A percentile compares a stretch with the other conserved stretches of the same genome.
phyloP scores from a whole-genome alignment of 768 basidiomycete species.

The Xanthoconium purpureum region DNA sequence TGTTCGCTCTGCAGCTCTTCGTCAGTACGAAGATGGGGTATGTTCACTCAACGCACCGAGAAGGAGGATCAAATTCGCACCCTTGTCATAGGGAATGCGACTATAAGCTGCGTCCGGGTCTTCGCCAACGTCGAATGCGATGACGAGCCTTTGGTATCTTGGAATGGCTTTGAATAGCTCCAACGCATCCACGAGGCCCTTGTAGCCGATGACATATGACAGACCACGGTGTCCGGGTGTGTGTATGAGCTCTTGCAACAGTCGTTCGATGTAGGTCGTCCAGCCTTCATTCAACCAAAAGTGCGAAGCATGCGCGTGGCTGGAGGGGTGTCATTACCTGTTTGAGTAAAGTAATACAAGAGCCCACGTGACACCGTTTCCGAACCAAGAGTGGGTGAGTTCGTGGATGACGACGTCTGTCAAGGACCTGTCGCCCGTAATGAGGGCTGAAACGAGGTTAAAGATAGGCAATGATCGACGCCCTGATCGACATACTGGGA shows the following conservation, averaged over 20 bases:
- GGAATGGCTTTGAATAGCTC: slow-evolving; percentile 56
- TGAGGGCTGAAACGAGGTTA: slow-evolving; percentile 49
- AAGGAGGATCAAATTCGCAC: slow-evolving; percentile 84
- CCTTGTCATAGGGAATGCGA: slow-evolving; percentile 82
- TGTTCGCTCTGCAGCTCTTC: slow-evolving; percentile 38
- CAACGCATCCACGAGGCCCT: slow-evolving; percentile 66
- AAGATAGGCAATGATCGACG: background rate
- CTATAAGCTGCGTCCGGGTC: slow-evolving; percentile 79
- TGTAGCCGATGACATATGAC: slow-evolving; percentile 72
- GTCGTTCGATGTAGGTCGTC: slow-evolving; percentile 90
- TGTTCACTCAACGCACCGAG: slow-evolving; percentile 48
- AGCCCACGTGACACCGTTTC: slow-evolving; percentile 79
- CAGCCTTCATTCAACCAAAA: slow-evolving; percentile 93
- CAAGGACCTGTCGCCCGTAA: slow-evolving; percentile 82
- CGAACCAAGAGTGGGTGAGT: slow-evolving; percentile 85
- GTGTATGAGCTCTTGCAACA: slow-evolving; percentile 68
- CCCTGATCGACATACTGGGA: slow-evolving; percentile 52
- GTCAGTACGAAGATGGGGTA: background rate
- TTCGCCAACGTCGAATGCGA: slow-evolving; percentile 68
- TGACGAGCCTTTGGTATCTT: slow-evolving; percentile 73
- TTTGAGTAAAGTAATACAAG: slow-evolving; percentile 4
- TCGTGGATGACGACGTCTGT: slow-evolving; percentile 92
- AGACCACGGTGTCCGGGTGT: slow-evolving; percentile 78
- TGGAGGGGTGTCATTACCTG: slow-evolving; percentile 15
- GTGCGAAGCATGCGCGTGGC: slow-evolving; percentile 70